Percentiles rank a stretch among this genome's conserved stretches.
Evolutionary conservation across 345 rosid species (phyloP).

Genomic region (Isatis tinctoria): DNA sequence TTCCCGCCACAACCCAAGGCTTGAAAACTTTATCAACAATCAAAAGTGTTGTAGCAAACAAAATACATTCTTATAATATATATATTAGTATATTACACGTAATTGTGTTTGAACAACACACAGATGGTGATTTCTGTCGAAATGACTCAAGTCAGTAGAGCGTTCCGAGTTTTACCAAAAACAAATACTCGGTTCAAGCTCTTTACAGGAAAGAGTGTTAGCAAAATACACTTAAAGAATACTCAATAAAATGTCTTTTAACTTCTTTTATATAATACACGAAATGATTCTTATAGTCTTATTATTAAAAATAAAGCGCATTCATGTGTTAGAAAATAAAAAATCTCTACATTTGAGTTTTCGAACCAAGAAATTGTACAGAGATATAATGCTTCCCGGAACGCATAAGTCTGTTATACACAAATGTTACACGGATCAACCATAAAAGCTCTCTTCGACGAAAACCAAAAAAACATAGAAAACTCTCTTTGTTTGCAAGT

Average conservation of each 20-base stretch:
- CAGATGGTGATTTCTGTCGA: too few species aligned
- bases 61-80: background rate
- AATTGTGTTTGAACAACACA: too few species aligned
- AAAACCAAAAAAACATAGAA: background rate
- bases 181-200: too few species aligned
- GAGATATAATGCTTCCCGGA: background rate
- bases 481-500: background rate
- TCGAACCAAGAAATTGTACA: background rate
- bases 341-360: background rate
- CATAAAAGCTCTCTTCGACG: background rate
- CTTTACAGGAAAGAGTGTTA: too few species aligned
- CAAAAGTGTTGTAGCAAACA: too few species aligned
- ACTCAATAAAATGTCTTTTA: too few species aligned
- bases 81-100: background rate
- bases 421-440: conserved; percentile 12
- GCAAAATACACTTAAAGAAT: too few species aligned
- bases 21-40: background rate
- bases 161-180: too few species aligned
- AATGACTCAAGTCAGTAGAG: too few species aligned
- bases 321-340: background rate
- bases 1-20: conserved; percentile 5
- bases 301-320: background rate
- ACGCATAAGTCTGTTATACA: conserved; percentile 1
- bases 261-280: too few species aligned
- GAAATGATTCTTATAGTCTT: background rate